Evolutionary conservation across 1,139 yeast species (phyloP).

Genomic region (Dujonia santamariae): DNA sequence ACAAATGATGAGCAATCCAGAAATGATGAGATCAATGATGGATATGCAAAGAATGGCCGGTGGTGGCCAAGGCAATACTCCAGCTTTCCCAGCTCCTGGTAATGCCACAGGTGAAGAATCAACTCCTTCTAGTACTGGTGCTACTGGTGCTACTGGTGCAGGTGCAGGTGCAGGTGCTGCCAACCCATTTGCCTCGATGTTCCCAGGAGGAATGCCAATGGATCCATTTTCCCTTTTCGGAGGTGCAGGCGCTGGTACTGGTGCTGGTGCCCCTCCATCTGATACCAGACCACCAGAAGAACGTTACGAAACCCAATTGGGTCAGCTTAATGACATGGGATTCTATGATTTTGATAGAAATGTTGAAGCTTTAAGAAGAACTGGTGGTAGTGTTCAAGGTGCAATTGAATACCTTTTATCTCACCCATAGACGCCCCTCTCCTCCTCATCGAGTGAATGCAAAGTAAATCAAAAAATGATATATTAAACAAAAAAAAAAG

Average conservation of each 20-base stretch:
- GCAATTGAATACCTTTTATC: conserved; percentile 80
- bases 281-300: conserved; percentile 96
- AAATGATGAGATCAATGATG: conserved; percentile 79
- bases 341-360: conserved; percentile 91
- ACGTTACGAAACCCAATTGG: conserved; percentile 81
- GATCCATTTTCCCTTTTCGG: conserved; percentile 49
- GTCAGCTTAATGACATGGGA: conserved; percentile 96
- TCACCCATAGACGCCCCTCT: too few relatives aligned
- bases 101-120: conserved; percentile 26
- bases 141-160: conserved; percentile 11
- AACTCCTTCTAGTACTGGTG: conserved; percentile 10
- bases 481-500: too few relatives aligned
- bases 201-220: conserved; percentile 35
- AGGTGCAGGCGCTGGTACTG: conserved; percentile 24
- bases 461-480: too few relatives aligned
- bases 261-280: conserved; percentile 43
- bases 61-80: conserved; percentile 14
- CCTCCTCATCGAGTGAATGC: too few relatives aligned
- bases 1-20: conserved; percentile 83
- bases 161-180: conserved; percentile 30
- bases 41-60: conserved; percentile 53
- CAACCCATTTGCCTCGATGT: conserved; percentile 52
- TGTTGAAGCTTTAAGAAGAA: conserved; percentile 85
- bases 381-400: conserved; percentile 97
- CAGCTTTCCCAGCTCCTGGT: conserved; percentile 58